Evolutionary conservation across 345 rosid genomes (phyloP).

Genomic region (Carallia pectinifolia): DNA sequence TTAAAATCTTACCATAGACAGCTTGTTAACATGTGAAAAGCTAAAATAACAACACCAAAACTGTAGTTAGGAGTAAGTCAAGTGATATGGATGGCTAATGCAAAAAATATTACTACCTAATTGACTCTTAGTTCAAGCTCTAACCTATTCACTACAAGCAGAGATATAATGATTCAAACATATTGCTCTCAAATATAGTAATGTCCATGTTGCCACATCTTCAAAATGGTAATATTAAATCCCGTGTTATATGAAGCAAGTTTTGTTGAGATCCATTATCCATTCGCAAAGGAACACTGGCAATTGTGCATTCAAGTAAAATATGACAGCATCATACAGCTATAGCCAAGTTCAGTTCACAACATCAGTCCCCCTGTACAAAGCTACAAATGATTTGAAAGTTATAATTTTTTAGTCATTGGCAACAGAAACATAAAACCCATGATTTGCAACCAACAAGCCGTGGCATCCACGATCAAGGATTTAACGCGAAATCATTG

Average conservation of each 20-base stretch:
- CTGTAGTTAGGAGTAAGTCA: not conserved
- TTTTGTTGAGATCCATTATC: not conserved
- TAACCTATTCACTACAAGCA: not conserved
- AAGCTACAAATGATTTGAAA: not conserved
- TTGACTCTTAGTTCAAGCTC: not conserved
- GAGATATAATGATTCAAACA: not conserved
- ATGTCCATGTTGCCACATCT: not conserved
- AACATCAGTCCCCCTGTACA: not conserved
- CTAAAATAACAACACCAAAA: not conserved
- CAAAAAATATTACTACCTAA: not conserved
- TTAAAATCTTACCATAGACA: not conserved
- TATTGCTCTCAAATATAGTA: not conserved
- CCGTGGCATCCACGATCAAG: not conserved
- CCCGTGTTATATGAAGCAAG: no score
- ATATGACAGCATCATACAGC: not conserved
- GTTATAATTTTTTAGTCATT: not conserved
- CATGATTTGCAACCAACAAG: not conserved
- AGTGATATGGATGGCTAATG: not conserved
- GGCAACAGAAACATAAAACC: not conserved
- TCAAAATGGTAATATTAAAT: not conserved
- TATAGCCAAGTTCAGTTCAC: not conserved
- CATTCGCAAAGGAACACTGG: no score
- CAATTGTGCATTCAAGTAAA: not conserved
- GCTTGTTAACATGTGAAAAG: not conserved
- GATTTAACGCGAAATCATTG: no score